phyloP scores from a whole-genome alignment of 345 rosid species.

The Orychophragmus violaceus region DNA sequence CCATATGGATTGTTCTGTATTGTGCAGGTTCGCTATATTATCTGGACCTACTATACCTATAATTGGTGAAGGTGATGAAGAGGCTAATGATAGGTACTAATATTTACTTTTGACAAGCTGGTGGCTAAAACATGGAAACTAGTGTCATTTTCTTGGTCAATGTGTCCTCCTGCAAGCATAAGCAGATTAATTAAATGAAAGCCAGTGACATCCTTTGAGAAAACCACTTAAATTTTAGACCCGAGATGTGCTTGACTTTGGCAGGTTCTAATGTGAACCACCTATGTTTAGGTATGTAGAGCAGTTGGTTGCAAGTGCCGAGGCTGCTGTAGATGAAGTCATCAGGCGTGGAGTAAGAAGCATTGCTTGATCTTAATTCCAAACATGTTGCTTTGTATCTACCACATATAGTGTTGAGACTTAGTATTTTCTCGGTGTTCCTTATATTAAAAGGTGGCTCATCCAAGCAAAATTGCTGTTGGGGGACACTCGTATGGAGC shows the following conservation, averaged over 20 bases:
- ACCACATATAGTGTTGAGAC: background rate
- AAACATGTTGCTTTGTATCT: background rate
- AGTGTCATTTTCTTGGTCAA: background rate
- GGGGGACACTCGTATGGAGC: slow-evolving; percentile 99
- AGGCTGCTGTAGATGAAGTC: slow-evolving; percentile 98
- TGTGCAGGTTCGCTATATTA: slow-evolving; percentile 79
- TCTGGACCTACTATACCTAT: slow-evolving; percentile 97
- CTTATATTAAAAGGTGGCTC: slow-evolving; percentile 60
- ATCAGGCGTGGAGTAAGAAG: slow-evolving; percentile 69
- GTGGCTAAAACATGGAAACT: background rate
- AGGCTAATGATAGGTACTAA: slow-evolving; percentile 92
- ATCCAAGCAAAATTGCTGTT: slow-evolving; percentile 78
- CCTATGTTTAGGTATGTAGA: slow-evolving; percentile 70
- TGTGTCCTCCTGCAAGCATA: background rate
- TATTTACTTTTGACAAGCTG: background rate
- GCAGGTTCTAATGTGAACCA: background rate
- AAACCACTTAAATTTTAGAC: background rate
- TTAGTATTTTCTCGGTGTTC: background rate
- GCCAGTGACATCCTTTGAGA: background rate
- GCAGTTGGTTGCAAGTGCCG: slow-evolving; percentile 92
- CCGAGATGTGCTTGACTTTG: slow-evolving; percentile 1
- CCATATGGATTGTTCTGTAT: slow-evolving; percentile 10
- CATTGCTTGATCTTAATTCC: slow-evolving; percentile 7
- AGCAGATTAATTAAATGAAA: background rate
- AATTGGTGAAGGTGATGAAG: slow-evolving; percentile 93